Percentiles rank a stretch among this genome's conserved stretches.
Conservation (phyloP, 192 early-diverging fungal species). For the Gonapodya sp. region DNA sequence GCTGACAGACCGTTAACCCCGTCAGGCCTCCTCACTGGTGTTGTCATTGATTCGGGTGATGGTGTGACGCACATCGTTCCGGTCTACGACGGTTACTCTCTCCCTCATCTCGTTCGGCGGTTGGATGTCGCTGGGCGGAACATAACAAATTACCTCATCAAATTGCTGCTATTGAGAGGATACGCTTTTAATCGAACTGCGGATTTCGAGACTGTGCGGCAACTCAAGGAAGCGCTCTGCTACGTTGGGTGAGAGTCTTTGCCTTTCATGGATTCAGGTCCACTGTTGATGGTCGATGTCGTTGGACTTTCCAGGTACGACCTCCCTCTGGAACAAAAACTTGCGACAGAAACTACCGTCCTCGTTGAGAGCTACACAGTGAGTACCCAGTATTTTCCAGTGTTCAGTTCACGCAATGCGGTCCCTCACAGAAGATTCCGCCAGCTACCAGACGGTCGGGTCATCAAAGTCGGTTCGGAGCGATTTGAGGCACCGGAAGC, state of each 20-base stretch:
- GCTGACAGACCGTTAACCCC: background rate
- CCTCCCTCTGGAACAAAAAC: conserved; percentile 82
- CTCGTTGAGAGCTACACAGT: conserved; percentile 91
- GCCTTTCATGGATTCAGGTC: background rate
- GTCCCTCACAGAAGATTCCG: too few relatives aligned
- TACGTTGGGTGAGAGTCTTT: conserved; percentile 69
- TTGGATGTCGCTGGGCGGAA: conserved; percentile 94
- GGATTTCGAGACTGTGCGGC: conserved; percentile 94
- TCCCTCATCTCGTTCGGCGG: conserved; percentile 78
- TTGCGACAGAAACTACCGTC: conserved; percentile 94
- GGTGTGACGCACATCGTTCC: conserved; percentile 99
- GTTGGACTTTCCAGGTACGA: conserved; percentile 64
- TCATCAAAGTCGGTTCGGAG: conserved; percentile 98
- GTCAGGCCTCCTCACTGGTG: conserved; percentile 79
- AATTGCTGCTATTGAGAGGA: conserved; percentile 82
- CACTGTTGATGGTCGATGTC: background rate
- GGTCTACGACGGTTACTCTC: conserved; percentile 90
- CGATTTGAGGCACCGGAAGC: conserved; percentile 97
- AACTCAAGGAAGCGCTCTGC: conserved; percentile 97
- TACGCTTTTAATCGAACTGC: conserved; percentile 97
- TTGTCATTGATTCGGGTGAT: conserved; percentile 97
- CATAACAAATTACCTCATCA: conserved; percentile 94
- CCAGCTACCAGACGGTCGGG: conserved; percentile 90
- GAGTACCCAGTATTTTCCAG: conserved; percentile 13
- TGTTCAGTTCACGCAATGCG: conserved; percentile 1